Percentiles rank a stretch among this genome's conserved stretches.
These are phyloP conservation scores for Arabidopsis thaliana DNA, from an alignment of 345 rosid species.

Conservation along the genomic window TAIR10.1 NC_003071.7:88001-88500, in stretches of 20 bases:
- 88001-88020: constrained; percentile 52
- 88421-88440: neutral
- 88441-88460: neutral
- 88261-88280: constrained; percentile 12
- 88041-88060: neutral
- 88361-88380: neutral
- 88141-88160: neutral
- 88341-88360: neutral
- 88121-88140: constrained; percentile 8
- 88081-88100: constrained; percentile 10
- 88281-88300: constrained; percentile 16
- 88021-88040: constrained; percentile 35
- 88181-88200: constrained; percentile 1
- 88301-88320: constrained; percentile 15
- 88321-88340: constrained; percentile 5
- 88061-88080: constrained; percentile 10
- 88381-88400: constrained; percentile 15
- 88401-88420: constrained; percentile 15
- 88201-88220: constrained; percentile 21
- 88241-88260: constrained; percentile 1
- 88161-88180: neutral
- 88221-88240: constrained; percentile 11
- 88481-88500: constrained; percentile 11
- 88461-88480: constrained; percentile 9
- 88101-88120: constrained; percentile 4